Evolutionary conservation across 2,329 filamentous ascomycete genomes (phyloP).

Genomic region (Colletotrichum costaricense): DNA sequence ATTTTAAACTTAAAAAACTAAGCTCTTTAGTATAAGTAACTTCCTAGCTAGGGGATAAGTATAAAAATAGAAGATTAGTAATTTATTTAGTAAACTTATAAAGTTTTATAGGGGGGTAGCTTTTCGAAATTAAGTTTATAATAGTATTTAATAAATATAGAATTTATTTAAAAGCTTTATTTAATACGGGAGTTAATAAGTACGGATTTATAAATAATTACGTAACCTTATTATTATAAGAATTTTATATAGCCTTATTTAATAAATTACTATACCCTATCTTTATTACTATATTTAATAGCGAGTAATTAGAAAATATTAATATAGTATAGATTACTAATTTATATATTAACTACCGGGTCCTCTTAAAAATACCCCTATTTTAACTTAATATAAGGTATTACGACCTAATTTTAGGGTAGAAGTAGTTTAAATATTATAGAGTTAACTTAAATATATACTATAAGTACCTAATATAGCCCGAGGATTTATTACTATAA

Average conservation of each 20-base stretch:
- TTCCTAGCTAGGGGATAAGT: no score
- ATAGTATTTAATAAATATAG: not conserved
- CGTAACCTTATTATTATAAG: not conserved
- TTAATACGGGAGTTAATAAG: not conserved
- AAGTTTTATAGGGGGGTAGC: no score
- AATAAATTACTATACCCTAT: not conserved
- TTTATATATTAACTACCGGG: not conserved
- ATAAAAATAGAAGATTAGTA: no score
- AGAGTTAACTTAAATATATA: no score
- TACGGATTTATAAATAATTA: not conserved
- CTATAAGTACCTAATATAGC: no score
- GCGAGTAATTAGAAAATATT: not conserved
- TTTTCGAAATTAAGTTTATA: no score
- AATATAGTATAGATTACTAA: not conserved
- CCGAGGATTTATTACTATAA: no score
- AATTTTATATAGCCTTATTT: not conserved
- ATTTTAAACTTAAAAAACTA: no score
- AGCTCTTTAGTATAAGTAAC: no score
- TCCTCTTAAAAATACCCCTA: not conserved
- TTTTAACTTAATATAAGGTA: not conserved
- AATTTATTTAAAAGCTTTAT: rapidly evolving
- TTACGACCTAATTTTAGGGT: not conserved
- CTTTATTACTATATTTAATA: not conserved
- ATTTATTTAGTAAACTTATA: no score
- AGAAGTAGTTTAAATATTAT: not conserved